phyloP scores from a whole-genome alignment of 106 monocot genomes.

The Chionographis japonica region DNA sequence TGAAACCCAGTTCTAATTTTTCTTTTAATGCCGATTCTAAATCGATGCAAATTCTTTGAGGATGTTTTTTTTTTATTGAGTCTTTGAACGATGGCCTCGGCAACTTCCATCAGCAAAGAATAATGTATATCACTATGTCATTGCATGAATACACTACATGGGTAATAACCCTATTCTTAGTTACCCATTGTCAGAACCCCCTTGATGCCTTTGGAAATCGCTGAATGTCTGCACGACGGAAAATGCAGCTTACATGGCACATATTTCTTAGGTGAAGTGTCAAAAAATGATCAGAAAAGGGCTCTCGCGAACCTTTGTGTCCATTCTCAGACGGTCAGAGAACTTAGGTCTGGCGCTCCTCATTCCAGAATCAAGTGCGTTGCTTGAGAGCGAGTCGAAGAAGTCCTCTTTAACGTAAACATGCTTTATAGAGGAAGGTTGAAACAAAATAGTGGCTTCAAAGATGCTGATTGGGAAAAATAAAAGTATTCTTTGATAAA shows the following conservation, averaged over 20 bases:
- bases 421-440: slow-evolving; percentile 26
- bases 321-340: slow-evolving; percentile 77
- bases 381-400: slow-evolving; percentile 81
- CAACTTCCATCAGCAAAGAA: too few species aligned
- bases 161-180: too few species aligned
- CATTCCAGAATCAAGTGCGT: slow-evolving; percentile 43
- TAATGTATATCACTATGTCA: too few species aligned
- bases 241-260: not conserved
- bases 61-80: too few species aligned
- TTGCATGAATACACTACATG: too few species aligned
- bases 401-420: slow-evolving; percentile 84
- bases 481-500: not conserved
- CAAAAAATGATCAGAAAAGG: not conserved
- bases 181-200: too few species aligned
- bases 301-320: slow-evolving; percentile 58
- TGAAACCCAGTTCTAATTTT: too few species aligned
- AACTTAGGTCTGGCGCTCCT: slow-evolving; percentile 54
- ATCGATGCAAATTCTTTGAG: too few species aligned
- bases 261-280: not conserved
- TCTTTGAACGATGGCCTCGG: too few species aligned
- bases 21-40: too few species aligned
- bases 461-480: not conserved
- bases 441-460: not conserved
- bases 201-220: slow-evolving; percentile 19
- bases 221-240: slow-evolving; percentile 45